phyloP scores from a whole-genome alignment of 2,329 filamentous ascomycete genomes.

The Fusarium succisae region DNA sequence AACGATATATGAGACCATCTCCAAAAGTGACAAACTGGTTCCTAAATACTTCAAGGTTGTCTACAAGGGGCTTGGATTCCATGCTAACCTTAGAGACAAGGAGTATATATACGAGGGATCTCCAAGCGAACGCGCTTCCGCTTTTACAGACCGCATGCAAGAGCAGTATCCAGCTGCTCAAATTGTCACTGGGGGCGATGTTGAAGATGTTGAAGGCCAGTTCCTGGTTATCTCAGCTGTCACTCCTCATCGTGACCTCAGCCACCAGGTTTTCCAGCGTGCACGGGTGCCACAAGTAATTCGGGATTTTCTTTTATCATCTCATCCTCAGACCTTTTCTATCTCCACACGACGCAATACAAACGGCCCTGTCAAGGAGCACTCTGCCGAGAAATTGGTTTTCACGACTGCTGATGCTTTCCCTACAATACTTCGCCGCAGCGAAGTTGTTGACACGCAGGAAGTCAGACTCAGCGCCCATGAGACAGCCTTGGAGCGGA shows the following conservation, averaged over 20 bases:
- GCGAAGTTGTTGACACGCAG: conserved; percentile 78
- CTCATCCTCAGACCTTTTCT: conserved; percentile 81
- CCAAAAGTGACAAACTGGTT: conserved; percentile 79
- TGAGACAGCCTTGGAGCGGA: conserved; percentile 90
- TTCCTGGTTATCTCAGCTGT: conserved; percentile 85
- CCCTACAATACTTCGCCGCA: conserved; percentile 88
- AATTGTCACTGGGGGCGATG: conserved; percentile 73
- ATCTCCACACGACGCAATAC: conserved; percentile 77
- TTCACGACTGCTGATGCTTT: conserved; percentile 88
- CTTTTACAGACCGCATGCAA: conserved; percentile 91
- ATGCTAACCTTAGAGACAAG: conserved; percentile 82
- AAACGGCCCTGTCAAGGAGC: conserved; percentile 73
- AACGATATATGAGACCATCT: conserved; percentile 87
- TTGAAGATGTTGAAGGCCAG: conserved; percentile 88
- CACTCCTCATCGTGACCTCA: conserved; percentile 82
- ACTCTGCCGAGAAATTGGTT: conserved; percentile 83
- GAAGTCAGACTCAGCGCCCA: conserved; percentile 76
- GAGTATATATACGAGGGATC: conserved; percentile 91
- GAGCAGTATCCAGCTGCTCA: conserved; percentile 88
- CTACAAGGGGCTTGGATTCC: conserved; percentile 91
- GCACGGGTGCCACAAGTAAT: conserved; percentile 84
- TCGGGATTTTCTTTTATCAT: conserved; percentile 85
- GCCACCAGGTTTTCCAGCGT: conserved; percentile 86
- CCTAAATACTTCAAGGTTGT: conserved; percentile 92
- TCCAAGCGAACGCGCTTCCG: conserved; percentile 77